phyloP scores from a whole-genome alignment of 129 eudicot species.

The Ambrosia artemisiifolia region DNA sequence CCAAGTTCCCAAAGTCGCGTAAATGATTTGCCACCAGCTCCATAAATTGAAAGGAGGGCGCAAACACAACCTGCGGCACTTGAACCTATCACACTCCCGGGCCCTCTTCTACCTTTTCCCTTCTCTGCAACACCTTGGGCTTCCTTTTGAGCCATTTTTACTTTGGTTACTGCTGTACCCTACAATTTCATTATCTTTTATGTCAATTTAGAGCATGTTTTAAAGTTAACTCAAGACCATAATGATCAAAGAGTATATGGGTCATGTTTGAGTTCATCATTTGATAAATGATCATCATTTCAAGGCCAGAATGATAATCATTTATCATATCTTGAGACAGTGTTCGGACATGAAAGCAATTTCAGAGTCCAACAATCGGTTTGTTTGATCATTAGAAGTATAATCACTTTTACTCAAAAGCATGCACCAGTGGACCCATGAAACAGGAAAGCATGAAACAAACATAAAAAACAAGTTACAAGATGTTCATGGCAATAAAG shows the following conservation, averaged over 20 bases:
- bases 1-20: constrained; percentile 83
- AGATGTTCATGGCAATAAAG: neutral
- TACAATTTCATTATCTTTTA: constrained; percentile 15
- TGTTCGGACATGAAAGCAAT: neutral
- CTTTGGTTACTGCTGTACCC: constrained; percentile 94
- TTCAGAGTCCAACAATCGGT: neutral
- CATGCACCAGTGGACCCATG: neutral
- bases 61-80: constrained; percentile 99
- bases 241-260: neutral
- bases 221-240: neutral
- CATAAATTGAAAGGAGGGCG: constrained; percentile 80
- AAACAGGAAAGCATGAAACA: neutral
- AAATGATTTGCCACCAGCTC: constrained; percentile 61
- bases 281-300: too few relatives aligned
- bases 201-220: neutral
- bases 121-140: constrained; percentile 98
- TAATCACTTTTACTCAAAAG: neutral
- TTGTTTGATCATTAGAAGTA: neutral
- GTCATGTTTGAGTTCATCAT: too few relatives aligned
- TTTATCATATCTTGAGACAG: neutral
- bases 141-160: constrained; percentile 92
- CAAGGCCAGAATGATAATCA: too few relatives aligned
- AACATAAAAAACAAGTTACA: neutral
- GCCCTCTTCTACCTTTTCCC: constrained; percentile 92
- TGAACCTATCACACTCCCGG: constrained; percentile 92